Evolutionary conservation across 306 rosid species (phyloP).

Genomic region (Cucurbita argyrosperma): DNA sequence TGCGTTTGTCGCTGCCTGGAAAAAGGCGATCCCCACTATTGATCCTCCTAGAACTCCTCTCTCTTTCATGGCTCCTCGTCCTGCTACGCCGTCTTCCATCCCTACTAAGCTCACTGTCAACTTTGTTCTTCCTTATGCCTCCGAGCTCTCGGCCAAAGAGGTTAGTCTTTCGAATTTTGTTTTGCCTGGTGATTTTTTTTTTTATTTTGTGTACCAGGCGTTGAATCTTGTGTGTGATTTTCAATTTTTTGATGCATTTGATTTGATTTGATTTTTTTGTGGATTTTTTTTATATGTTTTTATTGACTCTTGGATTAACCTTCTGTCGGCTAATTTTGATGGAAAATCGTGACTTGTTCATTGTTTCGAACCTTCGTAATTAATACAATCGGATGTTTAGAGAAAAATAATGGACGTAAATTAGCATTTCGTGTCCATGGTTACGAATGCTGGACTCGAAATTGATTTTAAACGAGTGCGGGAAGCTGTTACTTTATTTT

Average conservation of each 20-base stretch:
- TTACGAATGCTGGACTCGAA: background rate
- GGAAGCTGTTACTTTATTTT: background rate
- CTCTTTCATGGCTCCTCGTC: constrained; percentile 60
- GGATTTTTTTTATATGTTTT: background rate
- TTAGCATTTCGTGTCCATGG: background rate
- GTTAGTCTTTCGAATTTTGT: constrained; percentile 17
- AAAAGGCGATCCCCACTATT: constrained; percentile 39
- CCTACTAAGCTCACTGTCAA: constrained; percentile 86
- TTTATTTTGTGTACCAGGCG: background rate
- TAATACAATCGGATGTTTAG: background rate
- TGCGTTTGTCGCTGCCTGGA: constrained; percentile 54
- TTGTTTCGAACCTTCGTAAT: background rate
- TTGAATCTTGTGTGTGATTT: background rate
- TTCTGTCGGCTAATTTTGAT: background rate
- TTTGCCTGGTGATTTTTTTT: background rate
- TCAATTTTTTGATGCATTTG: background rate
- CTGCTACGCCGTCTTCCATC: constrained; percentile 45
- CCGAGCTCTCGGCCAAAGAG: constrained; percentile 75
- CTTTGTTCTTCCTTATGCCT: constrained; percentile 80
- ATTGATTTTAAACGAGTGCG: background rate
- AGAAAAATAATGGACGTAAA: background rate
- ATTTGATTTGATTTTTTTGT: background rate
- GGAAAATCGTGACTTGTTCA: background rate
- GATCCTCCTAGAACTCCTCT: constrained; percentile 79
- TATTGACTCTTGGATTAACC: background rate